Conservation (phyloP, 805 yeast genomes). For the Saturnispora halmiae region DNA sequence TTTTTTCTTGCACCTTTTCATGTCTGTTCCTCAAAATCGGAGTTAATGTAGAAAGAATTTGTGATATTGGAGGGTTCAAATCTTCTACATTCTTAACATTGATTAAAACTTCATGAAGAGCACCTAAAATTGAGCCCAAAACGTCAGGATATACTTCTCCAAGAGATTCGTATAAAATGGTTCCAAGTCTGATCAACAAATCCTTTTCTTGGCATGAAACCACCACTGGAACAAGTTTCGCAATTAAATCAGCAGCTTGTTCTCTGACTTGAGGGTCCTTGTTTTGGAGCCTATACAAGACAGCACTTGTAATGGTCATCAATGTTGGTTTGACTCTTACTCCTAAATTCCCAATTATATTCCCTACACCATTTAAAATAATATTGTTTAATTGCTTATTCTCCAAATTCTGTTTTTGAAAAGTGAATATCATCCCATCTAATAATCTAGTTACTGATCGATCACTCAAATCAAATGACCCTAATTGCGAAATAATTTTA, state of each 20-base stretch:
- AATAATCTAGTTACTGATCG: conserved; percentile 54
- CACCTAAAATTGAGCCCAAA: conserved; percentile 72
- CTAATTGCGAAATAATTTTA: conserved; percentile 41
- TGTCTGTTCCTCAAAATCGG: conserved; percentile 87
- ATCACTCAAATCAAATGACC: conserved; percentile 53
- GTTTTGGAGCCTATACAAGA: conserved; percentile 65
- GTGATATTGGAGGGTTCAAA: conserved; percentile 74
- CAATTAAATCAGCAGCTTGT: conserved; percentile 73
- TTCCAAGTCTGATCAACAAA: conserved; percentile 56
- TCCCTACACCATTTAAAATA: conserved; percentile 54
- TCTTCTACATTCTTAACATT: conserved; percentile 45
- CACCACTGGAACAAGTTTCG: conserved; percentile 57
- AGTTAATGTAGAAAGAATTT: conserved; percentile 76
- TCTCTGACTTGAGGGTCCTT: conserved; percentile 65
- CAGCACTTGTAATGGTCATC: conserved; percentile 59
- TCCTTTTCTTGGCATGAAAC: conserved; percentile 55
- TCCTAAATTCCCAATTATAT: conserved; percentile 54
- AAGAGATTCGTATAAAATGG: conserved; percentile 76
- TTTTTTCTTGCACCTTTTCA: conserved; percentile 80
- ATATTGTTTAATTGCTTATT: conserved; percentile 30
- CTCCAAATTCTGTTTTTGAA: conserved; percentile 64
- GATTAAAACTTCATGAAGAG: conserved; percentile 53
- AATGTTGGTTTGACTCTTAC: conserved; percentile 60
- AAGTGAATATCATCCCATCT: conserved; percentile 73
- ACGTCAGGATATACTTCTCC: conserved; percentile 96